phyloP scores from a whole-genome alignment of 2,329 filamentous ascomycete genomes.

The Ceratocystis albifundus region DNA sequence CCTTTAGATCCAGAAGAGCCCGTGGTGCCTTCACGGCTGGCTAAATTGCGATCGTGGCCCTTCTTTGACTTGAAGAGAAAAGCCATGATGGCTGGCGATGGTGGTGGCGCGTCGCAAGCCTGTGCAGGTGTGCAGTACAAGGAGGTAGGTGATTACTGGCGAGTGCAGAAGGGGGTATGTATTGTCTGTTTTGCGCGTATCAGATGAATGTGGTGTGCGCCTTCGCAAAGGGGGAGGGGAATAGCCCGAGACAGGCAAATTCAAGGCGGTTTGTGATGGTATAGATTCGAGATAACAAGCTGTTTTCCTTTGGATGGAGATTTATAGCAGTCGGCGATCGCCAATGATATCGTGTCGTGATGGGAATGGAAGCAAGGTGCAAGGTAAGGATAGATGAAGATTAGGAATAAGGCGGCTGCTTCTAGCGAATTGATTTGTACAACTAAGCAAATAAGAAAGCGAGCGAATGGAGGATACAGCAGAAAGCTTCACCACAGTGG shows the following conservation, averaged over 20 bases:
- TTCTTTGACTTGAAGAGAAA: constrained; percentile 79
- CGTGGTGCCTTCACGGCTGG: constrained; percentile 38
- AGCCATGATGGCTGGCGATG: constrained; percentile 44
- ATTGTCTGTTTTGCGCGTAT: neutral
- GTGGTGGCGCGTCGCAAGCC: constrained; percentile 15
- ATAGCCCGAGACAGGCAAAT: neutral
- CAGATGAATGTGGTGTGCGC: neutral
- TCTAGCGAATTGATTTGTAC: neutral
- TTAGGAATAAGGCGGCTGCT: neutral
- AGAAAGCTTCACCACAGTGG: neutral
- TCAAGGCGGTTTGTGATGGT: neutral
- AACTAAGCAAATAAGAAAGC: neutral
- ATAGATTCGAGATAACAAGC: constrained; percentile 1
- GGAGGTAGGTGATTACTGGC: neutral
- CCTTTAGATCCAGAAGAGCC: constrained; percentile 33
- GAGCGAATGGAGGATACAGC: neutral
- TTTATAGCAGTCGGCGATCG: neutral
- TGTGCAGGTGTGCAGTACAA: neutral
- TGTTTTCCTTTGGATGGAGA: neutral
- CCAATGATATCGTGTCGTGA: neutral
- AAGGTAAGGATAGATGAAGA: neutral
- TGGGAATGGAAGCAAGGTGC: neutral
- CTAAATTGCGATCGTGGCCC: constrained; percentile 50
- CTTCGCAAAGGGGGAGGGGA: neutral
- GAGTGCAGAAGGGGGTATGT: neutral